Conservation (phyloP, 2,329 filamentous ascomycete genomes). For the Alternaria triticina region DNA sequence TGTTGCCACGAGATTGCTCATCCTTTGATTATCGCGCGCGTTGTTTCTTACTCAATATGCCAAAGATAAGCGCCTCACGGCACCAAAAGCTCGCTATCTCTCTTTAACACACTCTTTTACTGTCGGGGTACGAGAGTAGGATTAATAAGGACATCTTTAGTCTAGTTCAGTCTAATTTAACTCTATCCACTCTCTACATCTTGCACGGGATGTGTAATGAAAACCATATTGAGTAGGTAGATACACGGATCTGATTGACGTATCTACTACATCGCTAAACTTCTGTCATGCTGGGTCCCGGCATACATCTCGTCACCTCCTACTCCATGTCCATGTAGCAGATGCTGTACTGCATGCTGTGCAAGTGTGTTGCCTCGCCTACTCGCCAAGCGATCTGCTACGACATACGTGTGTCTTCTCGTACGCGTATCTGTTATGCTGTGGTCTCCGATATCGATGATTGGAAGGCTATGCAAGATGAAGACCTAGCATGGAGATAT, state of each 20-base stretch:
- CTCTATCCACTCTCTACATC: not conserved
- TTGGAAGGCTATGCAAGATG: not conserved
- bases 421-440: not conserved
- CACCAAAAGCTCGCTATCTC: constrained; percentile 1
- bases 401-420: not conserved
- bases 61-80: constrained; percentile 14
- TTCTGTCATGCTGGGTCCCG: not conserved
- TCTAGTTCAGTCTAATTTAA: not conserved
- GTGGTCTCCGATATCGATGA: not conserved
- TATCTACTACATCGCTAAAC: not conserved
- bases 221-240: not conserved
- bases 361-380: too few relatives aligned
- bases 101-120: not conserved
- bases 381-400: fast-evolving
- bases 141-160: not conserved
- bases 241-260: not conserved
- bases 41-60: not conserved
- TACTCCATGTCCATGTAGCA: not conserved
- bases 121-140: not conserved
- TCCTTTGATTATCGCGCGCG: not conserved
- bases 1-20: not conserved
- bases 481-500: not conserved
- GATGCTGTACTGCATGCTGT: not conserved
- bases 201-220: not conserved
- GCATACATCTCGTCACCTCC: not conserved